phyloP scores from a whole-genome alignment of 345 rosid species.

The Eucalyptus pauciflora region DNA sequence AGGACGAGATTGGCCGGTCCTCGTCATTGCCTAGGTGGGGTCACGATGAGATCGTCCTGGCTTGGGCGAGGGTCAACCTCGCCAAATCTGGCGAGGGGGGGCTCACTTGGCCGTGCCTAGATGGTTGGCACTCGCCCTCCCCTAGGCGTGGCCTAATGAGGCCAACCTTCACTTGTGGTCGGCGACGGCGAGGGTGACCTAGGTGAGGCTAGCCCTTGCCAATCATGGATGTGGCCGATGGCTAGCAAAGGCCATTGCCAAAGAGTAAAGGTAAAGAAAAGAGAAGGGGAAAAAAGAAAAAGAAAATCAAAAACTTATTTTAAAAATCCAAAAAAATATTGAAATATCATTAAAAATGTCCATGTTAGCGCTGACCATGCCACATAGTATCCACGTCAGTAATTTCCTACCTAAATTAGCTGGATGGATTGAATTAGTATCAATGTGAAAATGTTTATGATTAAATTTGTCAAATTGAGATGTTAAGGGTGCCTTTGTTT shows the following conservation, averaged over 20 bases:
- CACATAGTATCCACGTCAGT: accelerated
- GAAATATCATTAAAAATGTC: too few species aligned
- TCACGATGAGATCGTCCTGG: accelerated
- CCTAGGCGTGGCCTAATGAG: accelerated
- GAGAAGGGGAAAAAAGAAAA: too few species aligned
- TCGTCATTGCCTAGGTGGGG: accelerated
- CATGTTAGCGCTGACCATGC: accelerated
- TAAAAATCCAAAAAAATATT: too few species aligned
- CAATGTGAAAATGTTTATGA: too few species aligned
- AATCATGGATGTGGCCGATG: too few species aligned
- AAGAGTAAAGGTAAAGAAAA: too few species aligned
- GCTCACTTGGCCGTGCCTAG: accelerated
- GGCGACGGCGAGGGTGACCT: accelerated
- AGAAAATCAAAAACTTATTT: too few species aligned
- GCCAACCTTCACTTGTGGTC: too few species aligned
- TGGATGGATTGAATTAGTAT: accelerated
- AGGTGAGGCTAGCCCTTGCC: too few species aligned
- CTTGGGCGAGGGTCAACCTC: accelerated
- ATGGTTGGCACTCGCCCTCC: accelerated
- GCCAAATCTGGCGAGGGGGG: accelerated
- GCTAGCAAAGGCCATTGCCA: accelerated
- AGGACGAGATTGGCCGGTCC: accelerated
- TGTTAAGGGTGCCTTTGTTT: too few species aligned
- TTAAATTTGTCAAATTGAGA: too few species aligned
- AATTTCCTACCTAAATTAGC: too few species aligned